Base-by-base conservation (phyloP, 805 yeast species). In the Cyberlindnera mrakii region DNA sequence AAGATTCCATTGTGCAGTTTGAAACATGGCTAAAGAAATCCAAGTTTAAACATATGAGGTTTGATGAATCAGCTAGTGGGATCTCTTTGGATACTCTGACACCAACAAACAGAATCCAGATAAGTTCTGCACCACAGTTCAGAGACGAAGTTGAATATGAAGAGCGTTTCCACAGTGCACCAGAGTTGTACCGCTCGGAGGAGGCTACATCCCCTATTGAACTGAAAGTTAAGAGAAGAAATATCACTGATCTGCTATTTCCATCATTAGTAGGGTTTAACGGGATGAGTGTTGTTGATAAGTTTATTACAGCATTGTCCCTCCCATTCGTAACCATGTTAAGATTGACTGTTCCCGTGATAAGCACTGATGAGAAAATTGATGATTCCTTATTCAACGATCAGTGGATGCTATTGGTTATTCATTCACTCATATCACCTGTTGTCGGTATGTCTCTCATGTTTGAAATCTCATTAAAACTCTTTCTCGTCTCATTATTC, bases 321-420 rank as follows among this genome's bases (percentile, higher is more conserved):
- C 48, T 62, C 4, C 72, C 72, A 13, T 54, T 64, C 19, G 58
- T 66, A 2, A 43, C 67, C 3, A 9, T 64, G 1, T 47, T 68
- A 5, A 57, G 64, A 36, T 33, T 67, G 11, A 62, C 70, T 11
- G 57, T 70, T 31, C 74, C 74, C 17, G 54, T 54, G 13, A 53
- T 58, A 13, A 32, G 11, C 32, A 23, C 15, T 15, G 60, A 53
- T 36, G 56, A 55, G 32, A 53, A 53, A 13, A 37, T 45, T 3
- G 42, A 46, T 30, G 55, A 23, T 23, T 23, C 27, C 27, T 23
- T 23, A 23, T 23, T 23, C 11, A 23, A 23, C 10, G 27, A 23
- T 11, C 27, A 23, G 13, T 23, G 27, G 27, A 11, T 10, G 27
- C 9, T 23, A 23, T 23, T 23, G 6, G 11, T 23, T 23, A 23